Conservation (phyloP, 2,329 filamentous ascomycete genomes). For the Clarireedia monteithiana region DNA sequence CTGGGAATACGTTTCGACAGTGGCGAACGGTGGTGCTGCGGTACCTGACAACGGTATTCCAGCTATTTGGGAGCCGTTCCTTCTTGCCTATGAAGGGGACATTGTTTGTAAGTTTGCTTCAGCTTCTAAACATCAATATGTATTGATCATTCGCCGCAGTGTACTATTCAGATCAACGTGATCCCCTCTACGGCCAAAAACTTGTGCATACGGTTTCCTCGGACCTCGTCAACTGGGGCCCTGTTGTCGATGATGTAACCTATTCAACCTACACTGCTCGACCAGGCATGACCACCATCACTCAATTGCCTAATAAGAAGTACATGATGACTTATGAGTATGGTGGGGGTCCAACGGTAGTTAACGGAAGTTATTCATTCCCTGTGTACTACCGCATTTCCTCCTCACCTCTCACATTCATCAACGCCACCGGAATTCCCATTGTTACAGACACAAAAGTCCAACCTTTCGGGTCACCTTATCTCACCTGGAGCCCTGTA, state of each 20-base stretch:
- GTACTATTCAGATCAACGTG: slow-evolving; percentile 67
- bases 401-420: slow-evolving; percentile 25
- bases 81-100: slow-evolving; percentile 49
- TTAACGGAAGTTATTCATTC: slow-evolving; percentile 19
- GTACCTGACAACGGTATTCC: slow-evolving; percentile 55
- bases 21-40: slow-evolving; percentile 52
- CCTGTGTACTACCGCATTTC: slow-evolving; percentile 29
- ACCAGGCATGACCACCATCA: slow-evolving; percentile 61
- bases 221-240: slow-evolving; percentile 53
- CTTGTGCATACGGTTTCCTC: slow-evolving; percentile 48
- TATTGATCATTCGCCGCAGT: slow-evolving; percentile 22
- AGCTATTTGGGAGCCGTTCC: slow-evolving; percentile 67
- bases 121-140: neutral
- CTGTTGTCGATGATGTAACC: slow-evolving; percentile 52
- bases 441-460: slow-evolving; percentile 22
- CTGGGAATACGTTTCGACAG: slow-evolving; percentile 60
- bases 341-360: slow-evolving; percentile 20
- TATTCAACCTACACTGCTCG: slow-evolving; percentile 55
- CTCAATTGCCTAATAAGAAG: slow-evolving; percentile 43
- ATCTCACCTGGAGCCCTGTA: slow-evolving; percentile 24
- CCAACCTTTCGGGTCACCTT: slow-evolving; percentile 25
- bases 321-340: slow-evolving; percentile 58
- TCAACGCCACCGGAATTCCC: slow-evolving; percentile 16
- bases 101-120: slow-evolving; percentile 35
- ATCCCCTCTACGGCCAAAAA: slow-evolving; percentile 59